Evolutionary conservation across 495 filamentous ascomycete genomes (phyloP).

Genomic region (Physcia stellaris): DNA sequence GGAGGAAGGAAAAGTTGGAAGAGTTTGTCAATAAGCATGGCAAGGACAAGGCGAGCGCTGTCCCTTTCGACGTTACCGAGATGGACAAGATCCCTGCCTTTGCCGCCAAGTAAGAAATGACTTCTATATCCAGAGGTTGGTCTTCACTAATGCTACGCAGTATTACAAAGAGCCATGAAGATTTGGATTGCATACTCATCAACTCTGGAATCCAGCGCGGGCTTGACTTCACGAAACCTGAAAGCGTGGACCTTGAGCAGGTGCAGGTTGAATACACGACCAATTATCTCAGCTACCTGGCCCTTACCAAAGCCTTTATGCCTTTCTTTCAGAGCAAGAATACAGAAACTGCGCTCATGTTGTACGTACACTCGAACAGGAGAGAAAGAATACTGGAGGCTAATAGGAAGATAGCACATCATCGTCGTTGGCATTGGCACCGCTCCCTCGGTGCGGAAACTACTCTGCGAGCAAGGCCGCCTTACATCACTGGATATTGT

Average conservation of each 20-base stretch:
- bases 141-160: conserved; percentile 15
- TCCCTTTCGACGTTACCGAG: conserved; percentile 51
- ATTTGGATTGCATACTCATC: conserved; percentile 27
- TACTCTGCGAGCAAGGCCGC: conserved; percentile 36
- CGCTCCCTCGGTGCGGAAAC: conserved; percentile 24
- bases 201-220: conserved; percentile 34
- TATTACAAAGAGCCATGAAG: conserved; percentile 41
- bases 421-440: conserved; percentile 29
- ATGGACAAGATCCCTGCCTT: conserved; percentile 44
- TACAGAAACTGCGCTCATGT: conserved; percentile 21
- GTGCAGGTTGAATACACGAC: conserved; percentile 45
- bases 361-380: conserved; percentile 12
- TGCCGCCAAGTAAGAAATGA: conserved; percentile 28
- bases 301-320: conserved; percentile 47
- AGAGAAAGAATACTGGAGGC: background rate
- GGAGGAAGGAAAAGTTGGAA: conserved; percentile 52
- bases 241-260: conserved; percentile 36
- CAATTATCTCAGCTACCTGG: conserved; percentile 53
- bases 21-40: conserved; percentile 46
- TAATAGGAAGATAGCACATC: conserved; percentile 20
- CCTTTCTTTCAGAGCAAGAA: conserved; percentile 43
- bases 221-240: conserved; percentile 48
- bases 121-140: background rate
- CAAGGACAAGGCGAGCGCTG: conserved; percentile 34
- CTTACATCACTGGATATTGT: conserved; percentile 34